Percentiles rank a stretch among this genome's conserved stretches.
Conservation (phyloP, 2,329 filamentous ascomycete genomes). For the Fonsecaea pedrosoi region DNA sequence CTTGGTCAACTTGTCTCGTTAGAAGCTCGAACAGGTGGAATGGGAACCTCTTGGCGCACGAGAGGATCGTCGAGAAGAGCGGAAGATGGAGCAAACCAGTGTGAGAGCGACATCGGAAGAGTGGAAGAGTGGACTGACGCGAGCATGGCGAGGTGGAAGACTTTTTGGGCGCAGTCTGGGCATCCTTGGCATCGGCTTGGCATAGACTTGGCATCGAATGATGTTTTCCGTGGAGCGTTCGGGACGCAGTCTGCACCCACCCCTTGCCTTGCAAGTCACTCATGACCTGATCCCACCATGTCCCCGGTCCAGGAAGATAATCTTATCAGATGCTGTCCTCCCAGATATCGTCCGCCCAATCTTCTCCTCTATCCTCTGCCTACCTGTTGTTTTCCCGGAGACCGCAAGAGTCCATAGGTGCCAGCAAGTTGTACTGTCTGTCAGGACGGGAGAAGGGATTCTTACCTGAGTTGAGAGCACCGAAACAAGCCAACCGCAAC, state of each 20-base stretch:
- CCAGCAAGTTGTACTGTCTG: not conserved
- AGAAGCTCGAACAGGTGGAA: too few relatives aligned
- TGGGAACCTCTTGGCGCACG: conserved; percentile 1
- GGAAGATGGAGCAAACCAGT: not conserved
- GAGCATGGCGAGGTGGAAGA: not conserved
- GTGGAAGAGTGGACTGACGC: conserved; percentile 5
- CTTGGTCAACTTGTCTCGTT: too few relatives aligned
- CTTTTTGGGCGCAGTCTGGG: not conserved
- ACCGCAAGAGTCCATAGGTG: not conserved
- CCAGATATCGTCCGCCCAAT: conserved; percentile 1
- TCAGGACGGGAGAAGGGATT: not conserved
- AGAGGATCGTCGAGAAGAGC: not conserved
- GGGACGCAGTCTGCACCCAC: not conserved
- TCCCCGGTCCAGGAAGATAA: not conserved
- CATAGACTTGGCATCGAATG: not conserved
- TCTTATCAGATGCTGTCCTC: conserved; percentile 2
- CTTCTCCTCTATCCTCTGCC: conserved; percentile 4
- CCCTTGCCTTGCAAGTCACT: not conserved
- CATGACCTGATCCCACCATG: not conserved
- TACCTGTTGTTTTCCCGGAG: not conserved
- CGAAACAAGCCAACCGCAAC: conserved; percentile 45
- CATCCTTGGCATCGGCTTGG: not conserved
- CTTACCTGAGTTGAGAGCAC: conserved; percentile 1
- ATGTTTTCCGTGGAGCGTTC: not conserved
- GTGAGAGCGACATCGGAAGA: conserved; percentile 19